Conservation (phyloP, 805 yeast genomes). For the Wickerhamiella allomyrinae region DNA sequence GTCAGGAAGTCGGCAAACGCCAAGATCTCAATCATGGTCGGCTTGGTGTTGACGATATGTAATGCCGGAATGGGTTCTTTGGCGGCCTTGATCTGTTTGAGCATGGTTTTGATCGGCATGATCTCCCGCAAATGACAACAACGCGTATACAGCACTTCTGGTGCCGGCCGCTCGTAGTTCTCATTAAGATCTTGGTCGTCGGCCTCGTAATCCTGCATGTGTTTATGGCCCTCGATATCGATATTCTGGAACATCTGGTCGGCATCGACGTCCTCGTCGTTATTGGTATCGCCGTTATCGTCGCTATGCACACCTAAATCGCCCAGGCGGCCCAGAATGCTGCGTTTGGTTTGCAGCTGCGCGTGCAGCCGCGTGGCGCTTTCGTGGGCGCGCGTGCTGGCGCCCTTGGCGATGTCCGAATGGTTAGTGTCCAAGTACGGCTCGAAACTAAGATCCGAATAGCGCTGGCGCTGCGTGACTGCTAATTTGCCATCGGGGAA, state of each 20-base stretch:
- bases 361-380: constrained; percentile 15
- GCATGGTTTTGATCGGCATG: constrained; percentile 78
- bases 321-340: constrained; percentile 1
- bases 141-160: constrained; percentile 72
- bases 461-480: constrained; percentile 6
- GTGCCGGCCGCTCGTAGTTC: constrained; percentile 20
- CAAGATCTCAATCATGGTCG: constrained; percentile 74
- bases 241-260: not conserved
- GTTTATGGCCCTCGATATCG: constrained; percentile 7
- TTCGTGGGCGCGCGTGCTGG: constrained; percentile 14
- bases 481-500: constrained; percentile 18
- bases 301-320: not conserved
- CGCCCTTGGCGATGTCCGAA: constrained; percentile 7
- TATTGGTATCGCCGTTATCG: constrained; percentile 7
- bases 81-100: constrained; percentile 66
- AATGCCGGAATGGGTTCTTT: constrained; percentile 58
- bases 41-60: constrained; percentile 72
- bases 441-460: constrained; percentile 2
- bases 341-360: constrained; percentile 2
- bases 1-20: constrained; percentile 81
- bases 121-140: constrained; percentile 90
- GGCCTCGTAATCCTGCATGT: constrained; percentile 13
- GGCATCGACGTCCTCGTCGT: constrained; percentile 18
- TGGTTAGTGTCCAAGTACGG: constrained; percentile 8
- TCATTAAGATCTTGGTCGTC: constrained; percentile 3